A percentile compares a stretch with the other conserved stretches of the same genome.
Evolutionary conservation across 352 stramenopile genomes (phyloP).

Genomic region (Pythium aphanidermatum): DNA sequence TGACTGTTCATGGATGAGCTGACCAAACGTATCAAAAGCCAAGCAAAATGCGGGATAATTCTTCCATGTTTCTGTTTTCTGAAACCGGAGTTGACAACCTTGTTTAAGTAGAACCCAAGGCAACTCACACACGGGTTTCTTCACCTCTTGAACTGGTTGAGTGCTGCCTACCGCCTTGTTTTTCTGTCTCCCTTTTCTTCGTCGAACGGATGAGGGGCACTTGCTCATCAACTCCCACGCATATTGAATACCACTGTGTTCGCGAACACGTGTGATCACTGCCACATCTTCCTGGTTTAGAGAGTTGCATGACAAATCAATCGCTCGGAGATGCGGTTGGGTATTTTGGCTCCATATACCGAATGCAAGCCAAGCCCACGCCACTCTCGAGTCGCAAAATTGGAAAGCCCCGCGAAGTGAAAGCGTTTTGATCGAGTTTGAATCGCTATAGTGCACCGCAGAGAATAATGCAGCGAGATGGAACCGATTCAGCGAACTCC

Average conservation of each 20-base stretch:
- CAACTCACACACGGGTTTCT: no score
- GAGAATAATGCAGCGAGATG: constrained; percentile 39
- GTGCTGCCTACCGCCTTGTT: no score
- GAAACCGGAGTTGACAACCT: no score
- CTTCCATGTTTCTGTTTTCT: no score
- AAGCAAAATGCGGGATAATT: no score
- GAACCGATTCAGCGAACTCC: constrained; percentile 17
- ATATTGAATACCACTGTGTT: no score
- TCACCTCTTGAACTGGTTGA: no score
- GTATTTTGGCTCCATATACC: constrained; percentile 13
- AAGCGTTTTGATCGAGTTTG: constrained; percentile 9
- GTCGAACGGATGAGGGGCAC: no score
- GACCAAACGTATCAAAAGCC: neutral
- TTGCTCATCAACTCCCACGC: constrained; percentile 10
- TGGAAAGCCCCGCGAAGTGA: constrained; percentile 25
- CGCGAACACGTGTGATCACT: no score
- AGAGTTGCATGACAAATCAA: constrained; percentile 40
- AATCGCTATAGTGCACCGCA: constrained; percentile 11
- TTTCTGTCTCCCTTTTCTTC: no score
- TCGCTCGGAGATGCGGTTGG: neutral
- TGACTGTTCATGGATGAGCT: neutral
- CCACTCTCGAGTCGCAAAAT: constrained; percentile 10
- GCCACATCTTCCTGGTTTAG: constrained; percentile 25
- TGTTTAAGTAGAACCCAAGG: no score
- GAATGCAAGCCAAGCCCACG: constrained; percentile 40